These are phyloP conservation scores for Phytophthora lateralis DNA, from an alignment of 352 stramenopile species.

Conservation along the genomic window DNA sequence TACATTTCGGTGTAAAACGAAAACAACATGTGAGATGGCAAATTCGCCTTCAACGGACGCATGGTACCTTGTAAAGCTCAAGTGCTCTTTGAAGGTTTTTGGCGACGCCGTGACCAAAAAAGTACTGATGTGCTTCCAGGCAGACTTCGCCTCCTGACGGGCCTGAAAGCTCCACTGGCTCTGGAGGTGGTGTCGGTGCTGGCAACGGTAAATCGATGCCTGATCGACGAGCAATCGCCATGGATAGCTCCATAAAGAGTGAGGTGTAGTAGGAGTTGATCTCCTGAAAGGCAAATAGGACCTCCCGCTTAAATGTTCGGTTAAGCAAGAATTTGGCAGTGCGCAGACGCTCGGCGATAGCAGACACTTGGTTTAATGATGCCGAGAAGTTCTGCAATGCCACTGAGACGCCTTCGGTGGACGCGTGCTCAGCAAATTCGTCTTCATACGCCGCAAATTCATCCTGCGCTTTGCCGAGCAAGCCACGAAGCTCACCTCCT, in stretches of 20 bases:
- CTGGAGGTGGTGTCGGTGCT: constrained; percentile 29
- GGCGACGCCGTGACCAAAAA: constrained; percentile 60
- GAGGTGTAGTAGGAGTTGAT: constrained; percentile 88
- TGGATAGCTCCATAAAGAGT: constrained; percentile 83
- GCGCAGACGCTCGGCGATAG: constrained; percentile 58
- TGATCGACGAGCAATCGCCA: constrained; percentile 62
- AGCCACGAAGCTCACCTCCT: constrained; percentile 70
- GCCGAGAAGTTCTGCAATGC: constrained; percentile 80
- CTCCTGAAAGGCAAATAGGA: constrained; percentile 84
- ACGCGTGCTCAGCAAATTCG: constrained; percentile 61
- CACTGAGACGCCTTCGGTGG: constrained; percentile 60
- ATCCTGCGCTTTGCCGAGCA: constrained; percentile 81
- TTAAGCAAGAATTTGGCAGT: constrained; percentile 78
- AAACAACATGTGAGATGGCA: constrained; percentile 5
- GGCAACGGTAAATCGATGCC: constrained; percentile 57
- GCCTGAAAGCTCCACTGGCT: constrained; percentile 17
- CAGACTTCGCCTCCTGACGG: constrained; percentile 40
- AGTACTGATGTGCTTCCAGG: constrained; percentile 65
- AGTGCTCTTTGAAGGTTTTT: constrained; percentile 49
- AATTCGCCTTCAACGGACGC: not conserved
- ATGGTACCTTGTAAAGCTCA: constrained; percentile 59
- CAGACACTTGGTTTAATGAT: constrained; percentile 58
- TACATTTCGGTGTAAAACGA: constrained; percentile 17
- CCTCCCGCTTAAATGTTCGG: constrained; percentile 74
- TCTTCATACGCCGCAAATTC: constrained; percentile 71